Base-by-base conservation (phyloP, 179 eudicot species). In the Beta lomatogona region DNA sequence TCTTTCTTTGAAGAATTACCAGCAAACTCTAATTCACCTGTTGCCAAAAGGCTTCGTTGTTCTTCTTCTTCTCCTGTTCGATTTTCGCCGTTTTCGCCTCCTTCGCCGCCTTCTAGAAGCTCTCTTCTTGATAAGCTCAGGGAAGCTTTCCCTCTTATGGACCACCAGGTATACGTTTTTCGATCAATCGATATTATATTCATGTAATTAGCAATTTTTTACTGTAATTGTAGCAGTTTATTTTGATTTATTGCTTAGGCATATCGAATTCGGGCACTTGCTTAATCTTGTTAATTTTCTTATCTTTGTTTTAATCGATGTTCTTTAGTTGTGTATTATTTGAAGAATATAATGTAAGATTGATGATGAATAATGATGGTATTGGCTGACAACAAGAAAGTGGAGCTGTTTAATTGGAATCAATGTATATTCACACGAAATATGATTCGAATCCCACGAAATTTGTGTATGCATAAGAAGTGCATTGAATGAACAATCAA, bases 1-100 rank as follows among this genome's bases (percentile, higher is more conserved):
- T 89, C 97, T 9, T 89, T 81, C 82, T 92, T 93, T 81, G 97
- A 93, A 73, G 98, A 93, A 7, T 74, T 89, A 73, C 88, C 90
- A 16, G 68, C 76, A 15, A 76, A 92, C 1, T 77, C 94, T 1
- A 83, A 92, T 6, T 79, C 89, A 22, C 88, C 92, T 8, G 89
- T 88, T 28, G 79, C 89, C 13, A 93, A 92, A 88, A 85, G 84
- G 83, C 76, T 85, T 72, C 91, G 97, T 4, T 89, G 87, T 77
- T 90, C 91, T 71, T 90, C 97, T 1, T 79, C 89, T 22, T 91
- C 90, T 70, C 93, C 95, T 14, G 88, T 86, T 63, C 90, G 86
- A 5, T 85, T 81, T 65, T 84, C 83, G 28, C 85, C 87, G 0
- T 76, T 36, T 36, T 67, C 73, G n/a, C 73, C 71, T 5, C 85